phyloP scores from a whole-genome alignment of 2,329 filamentous ascomycete genomes.

The Arthrobotrys musiformis region DNA sequence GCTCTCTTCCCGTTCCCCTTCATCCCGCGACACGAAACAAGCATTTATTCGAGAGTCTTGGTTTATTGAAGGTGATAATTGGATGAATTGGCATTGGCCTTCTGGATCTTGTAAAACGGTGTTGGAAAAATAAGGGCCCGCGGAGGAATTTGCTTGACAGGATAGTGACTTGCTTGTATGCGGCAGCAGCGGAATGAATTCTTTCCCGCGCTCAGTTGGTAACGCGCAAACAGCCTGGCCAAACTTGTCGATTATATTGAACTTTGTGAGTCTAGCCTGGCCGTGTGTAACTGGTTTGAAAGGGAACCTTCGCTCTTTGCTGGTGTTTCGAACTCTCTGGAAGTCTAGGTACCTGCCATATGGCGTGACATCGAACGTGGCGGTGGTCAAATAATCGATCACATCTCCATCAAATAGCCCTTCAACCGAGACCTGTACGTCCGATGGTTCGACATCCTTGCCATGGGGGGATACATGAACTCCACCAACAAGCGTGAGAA shows the following conservation, averaged over 20 bases:
- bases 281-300: conserved; percentile 65
- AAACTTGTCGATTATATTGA: conserved; percentile 68
- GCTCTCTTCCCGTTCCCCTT: not conserved
- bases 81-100: conserved; percentile 60
- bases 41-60: conserved; percentile 63
- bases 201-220: not conserved
- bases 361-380: conserved; percentile 61
- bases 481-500: conserved; percentile 62
- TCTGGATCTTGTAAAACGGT: not conserved
- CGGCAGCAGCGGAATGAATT: not conserved
- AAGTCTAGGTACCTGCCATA: conserved; percentile 59
- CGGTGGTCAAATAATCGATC: not conserved
- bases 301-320: not conserved
- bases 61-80: conserved; percentile 64
- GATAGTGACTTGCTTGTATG: not conserved
- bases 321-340: not conserved
- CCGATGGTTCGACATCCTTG: conserved; percentile 36
- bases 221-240: conserved; percentile 63
- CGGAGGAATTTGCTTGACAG: too few relatives aligned
- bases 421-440: conserved; percentile 31
- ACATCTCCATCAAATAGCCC: not conserved
- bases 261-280: conserved; percentile 65
- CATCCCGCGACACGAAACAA: not conserved
- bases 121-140: not conserved
- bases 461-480: conserved; percentile 64